A percentile compares a stretch with the other conserved stretches of the same genome.
These are phyloP conservation scores for Carallia pectinifolia DNA, from an alignment of 345 rosid genomes.

Conservation along the genomic window DNA sequence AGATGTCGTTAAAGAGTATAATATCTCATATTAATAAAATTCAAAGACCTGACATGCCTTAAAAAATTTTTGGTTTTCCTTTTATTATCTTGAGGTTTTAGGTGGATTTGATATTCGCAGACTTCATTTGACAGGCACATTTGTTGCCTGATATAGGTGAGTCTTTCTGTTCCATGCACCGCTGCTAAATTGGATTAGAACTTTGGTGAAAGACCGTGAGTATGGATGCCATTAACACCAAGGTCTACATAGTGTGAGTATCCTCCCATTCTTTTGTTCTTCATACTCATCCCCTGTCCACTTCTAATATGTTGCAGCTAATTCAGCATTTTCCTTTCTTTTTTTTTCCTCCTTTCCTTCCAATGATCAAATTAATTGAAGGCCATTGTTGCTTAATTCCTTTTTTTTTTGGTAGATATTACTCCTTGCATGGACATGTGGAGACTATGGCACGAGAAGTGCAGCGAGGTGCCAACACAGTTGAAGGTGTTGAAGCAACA, in stretches of 20 bases:
- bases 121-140: not conserved
- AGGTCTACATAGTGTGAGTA: conserved; percentile 22
- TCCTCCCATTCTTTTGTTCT: not conserved
- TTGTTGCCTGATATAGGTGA: conserved; percentile 5
- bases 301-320: not conserved
- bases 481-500: conserved; percentile 81
- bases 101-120: no score
- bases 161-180: not conserved
- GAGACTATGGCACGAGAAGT: conserved; percentile 88
- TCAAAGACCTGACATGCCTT: no score
- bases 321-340: not conserved
- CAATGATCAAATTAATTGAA: not conserved
- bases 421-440: conserved; percentile 80
- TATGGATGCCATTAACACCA: conserved; percentile 21
- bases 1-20: no score
- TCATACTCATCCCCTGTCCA: not conserved
- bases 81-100: no score
- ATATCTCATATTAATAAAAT: no score
- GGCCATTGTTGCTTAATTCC: no score
- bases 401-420: conserved; percentile 41
- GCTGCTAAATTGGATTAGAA: conserved; percentile 6
- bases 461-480: conserved; percentile 70
- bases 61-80: no score
- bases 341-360: not conserved
- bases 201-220: not conserved